These are phyloP conservation scores for Aspergillus latus DNA, from an alignment of 2,329 filamentous ascomycete species.

Conservation along the genomic window DNA sequence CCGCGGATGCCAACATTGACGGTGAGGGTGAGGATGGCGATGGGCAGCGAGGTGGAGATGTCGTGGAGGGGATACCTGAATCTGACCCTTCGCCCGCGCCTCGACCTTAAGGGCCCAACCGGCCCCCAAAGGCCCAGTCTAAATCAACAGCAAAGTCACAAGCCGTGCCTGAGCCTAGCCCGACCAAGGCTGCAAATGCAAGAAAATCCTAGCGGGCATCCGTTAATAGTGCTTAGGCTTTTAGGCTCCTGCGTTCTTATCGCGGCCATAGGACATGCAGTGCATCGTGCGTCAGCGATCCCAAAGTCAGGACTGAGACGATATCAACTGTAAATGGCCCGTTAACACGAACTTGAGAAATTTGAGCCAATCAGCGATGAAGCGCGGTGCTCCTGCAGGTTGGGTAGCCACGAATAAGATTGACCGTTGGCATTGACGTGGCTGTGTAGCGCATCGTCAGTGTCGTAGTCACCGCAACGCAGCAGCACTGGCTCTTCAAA, in stretches of 20 bases:
- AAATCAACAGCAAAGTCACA: background rate
- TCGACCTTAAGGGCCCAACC: background rate
- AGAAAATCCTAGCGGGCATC: background rate
- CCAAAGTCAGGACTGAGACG: background rate
- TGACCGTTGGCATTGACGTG: slow-evolving; percentile 2
- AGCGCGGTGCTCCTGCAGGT: background rate
- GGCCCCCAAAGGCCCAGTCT: too few species aligned
- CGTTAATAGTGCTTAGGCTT: background rate
- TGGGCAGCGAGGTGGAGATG: background rate
- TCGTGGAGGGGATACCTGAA: background rate
- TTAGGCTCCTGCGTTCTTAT: background rate
- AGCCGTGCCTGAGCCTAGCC: background rate
- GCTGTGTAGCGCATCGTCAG: slow-evolving; percentile 1
- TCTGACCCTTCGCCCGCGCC: background rate
- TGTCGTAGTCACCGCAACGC: background rate
- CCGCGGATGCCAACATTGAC: background rate
- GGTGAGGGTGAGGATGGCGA: background rate
- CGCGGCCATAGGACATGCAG: background rate
- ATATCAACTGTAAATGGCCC: background rate
- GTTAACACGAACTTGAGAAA: background rate
- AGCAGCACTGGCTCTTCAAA: background rate
- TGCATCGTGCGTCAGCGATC: background rate
- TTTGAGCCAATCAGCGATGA: background rate
- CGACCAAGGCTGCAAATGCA: background rate
- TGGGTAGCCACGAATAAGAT: slow-evolving; percentile 1